Base-by-base conservation (phyloP, 148 eudicot species). In the Chenopodium formosanum region DNA sequence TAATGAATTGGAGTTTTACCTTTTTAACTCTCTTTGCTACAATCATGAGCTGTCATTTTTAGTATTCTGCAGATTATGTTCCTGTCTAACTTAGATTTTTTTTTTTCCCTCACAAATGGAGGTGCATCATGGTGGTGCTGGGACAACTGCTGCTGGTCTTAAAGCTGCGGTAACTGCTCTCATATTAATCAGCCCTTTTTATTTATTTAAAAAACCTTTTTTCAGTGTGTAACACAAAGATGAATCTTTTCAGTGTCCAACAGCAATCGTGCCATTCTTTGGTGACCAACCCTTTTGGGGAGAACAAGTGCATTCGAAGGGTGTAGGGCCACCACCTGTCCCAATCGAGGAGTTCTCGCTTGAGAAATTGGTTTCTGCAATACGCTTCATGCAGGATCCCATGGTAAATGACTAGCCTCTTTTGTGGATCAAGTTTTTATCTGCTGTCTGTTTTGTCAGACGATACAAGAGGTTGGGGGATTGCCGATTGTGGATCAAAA, bases 281-380 rank as follows among this genome's bases (percentile, higher is more conserved):
- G 98, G 98, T 65, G 98, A 95, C 86, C 98, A 95, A 80, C 97
- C 94, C 7, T 95, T 95, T 79, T 93, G 98, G 98, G 98, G 98
- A 52, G 97, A 93, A 63, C 90, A 85, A 77, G 93, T 95, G 58
- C 93, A 90, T 80, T 91, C 89, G 52, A 91, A 88, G 85, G 97
- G 98, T 53, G 84, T 93, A 75, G 98, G 98, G 47, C 98, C 98
- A 67, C 79, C 89, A 60, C 98, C 98, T 11, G 90, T 95, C 75
- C 92, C 94, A 3, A 81, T 93, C 40, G 92, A 93, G 40, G 91
- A 95, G 46, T 93, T 95, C 79, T 82, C 92, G 58, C 89, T 86
- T 34, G 86, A 86, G 8, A 92, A 89, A 85, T 86, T 94, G 80
- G 81, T 88, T 44, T 72, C 86, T 74, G 97, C 98, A 52, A 91